Base-by-base conservation (phyloP, 1,284 basidiomycete species). In the Ceratobasidium sp. region DNA sequence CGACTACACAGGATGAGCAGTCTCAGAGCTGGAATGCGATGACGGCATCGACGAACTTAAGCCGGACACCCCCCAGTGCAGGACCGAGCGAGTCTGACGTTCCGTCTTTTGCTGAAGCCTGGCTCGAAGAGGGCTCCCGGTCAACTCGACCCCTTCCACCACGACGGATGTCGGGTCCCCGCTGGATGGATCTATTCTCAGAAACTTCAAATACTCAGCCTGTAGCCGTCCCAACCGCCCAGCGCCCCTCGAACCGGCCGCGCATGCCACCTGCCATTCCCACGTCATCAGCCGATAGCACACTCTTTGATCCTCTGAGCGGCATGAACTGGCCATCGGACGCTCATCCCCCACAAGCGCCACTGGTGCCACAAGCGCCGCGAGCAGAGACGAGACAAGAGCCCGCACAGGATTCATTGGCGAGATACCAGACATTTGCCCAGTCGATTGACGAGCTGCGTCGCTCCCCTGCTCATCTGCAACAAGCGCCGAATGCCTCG, bases 381-480 rank as follows among this genome's bases (percentile, higher is more conserved):
- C 48, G n/a, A 7, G 21, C 5, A 7, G 56, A 64, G 30, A 64
- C 33, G 25, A 44, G 25, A 14, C 62, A 66, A 53, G 48, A 56
- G 14, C n/a, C 36, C 40, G 40, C 64, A 18, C 53, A 58, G 25
- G 64, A 69, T 44, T 42, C 64, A 14, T 33, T 69, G 21, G 23
- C 64, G 38, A 56, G 64, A 21, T 69, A 69, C 23, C 64, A 69
- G n/a, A 58, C 64, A 6, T 69, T 69, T 58, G 64, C 64, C n/a
- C 64, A 69, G 14, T 69, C 64, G 18, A 69, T 69, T 25, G 64
- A 69, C 33, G 64, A 69, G 51, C 51, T 69, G 11, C 51, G 64
- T 2, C 64, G 53, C 42, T 69, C 64, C 5, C 63, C 63, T 23
- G 23, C 53, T 5, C 44, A 12, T 12, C 64, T 30, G 5, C 42